phyloP scores from a whole-genome alignment of 2,329 filamentous ascomycete species.

The Ophiobolus disseminans region DNA sequence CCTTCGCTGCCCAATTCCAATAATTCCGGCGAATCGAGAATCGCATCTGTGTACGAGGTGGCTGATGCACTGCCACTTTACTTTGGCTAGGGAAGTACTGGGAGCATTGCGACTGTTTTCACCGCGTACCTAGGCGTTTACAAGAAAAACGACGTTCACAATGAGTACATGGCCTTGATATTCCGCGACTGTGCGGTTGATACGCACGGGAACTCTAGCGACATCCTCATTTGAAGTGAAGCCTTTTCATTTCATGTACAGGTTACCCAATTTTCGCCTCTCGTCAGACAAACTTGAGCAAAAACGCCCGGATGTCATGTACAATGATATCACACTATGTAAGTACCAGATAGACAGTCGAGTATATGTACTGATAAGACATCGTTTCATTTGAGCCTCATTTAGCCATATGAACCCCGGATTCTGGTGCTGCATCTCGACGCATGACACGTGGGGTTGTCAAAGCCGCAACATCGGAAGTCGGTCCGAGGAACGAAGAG shows the following conservation, averaged over 20 bases:
- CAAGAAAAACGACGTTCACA: background rate
- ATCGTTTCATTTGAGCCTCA: background rate
- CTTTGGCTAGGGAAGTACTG: background rate
- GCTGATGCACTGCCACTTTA: background rate
- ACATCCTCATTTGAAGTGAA: too few species aligned
- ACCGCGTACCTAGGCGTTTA: too few species aligned
- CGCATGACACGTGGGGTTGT: constrained; percentile 6
- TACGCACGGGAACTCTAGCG: too few species aligned
- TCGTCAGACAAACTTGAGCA: background rate
- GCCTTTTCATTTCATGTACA: background rate
- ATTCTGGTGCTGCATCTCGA: constrained; percentile 4
- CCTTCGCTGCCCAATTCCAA: background rate
- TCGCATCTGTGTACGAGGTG: background rate
- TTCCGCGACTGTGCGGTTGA: too few species aligned
- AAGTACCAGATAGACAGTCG: background rate
- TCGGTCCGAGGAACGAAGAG: constrained; percentile 1
- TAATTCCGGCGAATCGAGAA: background rate
- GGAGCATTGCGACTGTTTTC: background rate
- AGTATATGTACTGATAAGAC: background rate
- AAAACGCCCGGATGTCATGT: background rate
- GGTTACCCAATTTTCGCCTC: background rate
- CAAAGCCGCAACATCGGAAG: constrained; percentile 2
- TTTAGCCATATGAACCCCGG: constrained; percentile 7
- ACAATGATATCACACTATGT: constrained; percentile 4
- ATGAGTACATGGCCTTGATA: too few species aligned